phyloP scores from a whole-genome alignment of 805 yeast genomes.

The Cyberlindnera mycetangii region DNA sequence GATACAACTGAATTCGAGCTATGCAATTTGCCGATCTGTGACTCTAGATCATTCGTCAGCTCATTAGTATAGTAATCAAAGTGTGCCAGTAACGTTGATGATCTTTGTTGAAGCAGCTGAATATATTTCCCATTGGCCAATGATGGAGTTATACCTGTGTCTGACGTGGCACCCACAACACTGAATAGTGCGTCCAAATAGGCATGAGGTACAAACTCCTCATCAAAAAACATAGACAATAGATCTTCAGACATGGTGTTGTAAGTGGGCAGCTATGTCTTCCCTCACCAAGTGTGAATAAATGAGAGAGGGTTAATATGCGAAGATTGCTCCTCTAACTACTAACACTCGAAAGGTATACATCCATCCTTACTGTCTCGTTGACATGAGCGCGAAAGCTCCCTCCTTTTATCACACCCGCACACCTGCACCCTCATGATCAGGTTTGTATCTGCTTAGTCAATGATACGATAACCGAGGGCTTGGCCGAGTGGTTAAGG shows the following conservation, averaged over 20 bases:
- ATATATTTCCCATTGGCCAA: conserved; percentile 28
- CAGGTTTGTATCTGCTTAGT: background rate
- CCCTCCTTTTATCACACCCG: background rate
- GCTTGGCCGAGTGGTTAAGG: conserved; percentile 45
- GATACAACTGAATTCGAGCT: conserved; percentile 50
- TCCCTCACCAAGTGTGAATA: too few species aligned
- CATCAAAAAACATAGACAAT: conserved; percentile 65
- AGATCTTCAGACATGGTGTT: conserved; percentile 34
- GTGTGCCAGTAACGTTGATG: conserved; percentile 52
- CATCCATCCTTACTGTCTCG: too few species aligned
- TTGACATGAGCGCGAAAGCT: background rate
- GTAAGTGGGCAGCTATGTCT: too few species aligned
- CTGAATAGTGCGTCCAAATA: conserved; percentile 59
- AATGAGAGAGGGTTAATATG: too few species aligned
- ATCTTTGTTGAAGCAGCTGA: conserved; percentile 42
- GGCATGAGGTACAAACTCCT: conserved; percentile 59
- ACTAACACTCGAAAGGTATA: too few species aligned
- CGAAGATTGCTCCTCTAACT: too few species aligned
- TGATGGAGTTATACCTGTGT: conserved; percentile 26
- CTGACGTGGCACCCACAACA: conserved; percentile 13
- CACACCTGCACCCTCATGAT: background rate
- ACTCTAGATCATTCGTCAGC: conserved; percentile 50
- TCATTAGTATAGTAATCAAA: conserved; percentile 63
- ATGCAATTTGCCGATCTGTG: conserved; percentile 46
- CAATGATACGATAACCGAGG: conserved; percentile 26